Base-by-base conservation (phyloP, 1,139 yeast species). In the Suhomyces coccinellae region DNA sequence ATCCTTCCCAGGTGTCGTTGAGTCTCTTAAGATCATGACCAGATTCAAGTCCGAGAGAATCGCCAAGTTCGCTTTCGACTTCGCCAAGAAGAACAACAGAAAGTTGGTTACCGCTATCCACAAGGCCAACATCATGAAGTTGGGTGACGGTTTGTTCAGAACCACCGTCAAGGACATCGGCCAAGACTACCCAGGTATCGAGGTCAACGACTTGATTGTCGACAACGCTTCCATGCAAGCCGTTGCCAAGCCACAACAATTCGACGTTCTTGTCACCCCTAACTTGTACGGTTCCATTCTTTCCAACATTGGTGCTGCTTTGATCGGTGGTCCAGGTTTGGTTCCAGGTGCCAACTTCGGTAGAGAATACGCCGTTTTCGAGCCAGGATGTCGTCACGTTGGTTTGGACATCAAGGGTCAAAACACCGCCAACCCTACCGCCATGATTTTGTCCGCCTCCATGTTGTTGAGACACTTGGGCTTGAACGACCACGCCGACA, bases 161-260 rank as follows among this genome's bases (percentile, higher is more conserved):
- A 82, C 87, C 70, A 91, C 97, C 56, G 89, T 91, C 62, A 85
- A 89, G 71, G 88, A 86, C 61, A 83, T 93, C 56, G 98, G 96
- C 66, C 83, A 80, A 61, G 91, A 86, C 68, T 90, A 91, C 77
- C 93, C 96, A 53, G 87, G 85, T 53, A 81, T 93, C 56, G 80
- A 79, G 56, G 90, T 85, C 59, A 84, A 83, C 69, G 96, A 91
- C 72, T 87, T 93, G 82, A 93, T 93, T 75, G 98, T 93, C 60
- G 99, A 93, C 76, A 93, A 93, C 66, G 97, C 99, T 51, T 88
- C 97, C 54, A 93, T 93, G 98, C 98, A 93, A 79, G 97, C 97
- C 49, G 99, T 93, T 54, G 91, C 98, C 50, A 81, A 85, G 73
- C 98, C 98, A 58, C 97, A 91, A 72, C 98, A 93, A 76, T 93